Percentiles rank a stretch among this genome's conserved stretches.
These are phyloP conservation scores for Usnea hakonensis DNA, from an alignment of 495 filamentous ascomycete genomes.

Conservation along the genomic window DNA sequence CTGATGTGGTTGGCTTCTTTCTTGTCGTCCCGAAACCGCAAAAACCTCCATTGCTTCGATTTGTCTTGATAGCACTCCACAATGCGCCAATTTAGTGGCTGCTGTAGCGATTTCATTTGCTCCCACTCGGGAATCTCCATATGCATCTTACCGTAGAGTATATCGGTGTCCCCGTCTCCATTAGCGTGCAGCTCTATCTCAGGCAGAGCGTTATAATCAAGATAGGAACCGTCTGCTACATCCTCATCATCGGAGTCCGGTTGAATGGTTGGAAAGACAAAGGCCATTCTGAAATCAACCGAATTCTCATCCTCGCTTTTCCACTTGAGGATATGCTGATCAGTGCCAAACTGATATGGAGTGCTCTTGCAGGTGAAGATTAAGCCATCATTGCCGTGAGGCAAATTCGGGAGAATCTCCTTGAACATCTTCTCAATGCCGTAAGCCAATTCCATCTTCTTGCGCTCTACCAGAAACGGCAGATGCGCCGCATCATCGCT, in stretches of 20 bases:
- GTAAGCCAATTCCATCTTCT: conserved; percentile 81
- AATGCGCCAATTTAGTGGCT: conserved; percentile 72
- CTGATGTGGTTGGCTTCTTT: conserved; percentile 78
- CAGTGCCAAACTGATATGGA: conserved; percentile 82
- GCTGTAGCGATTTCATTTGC: conserved; percentile 55
- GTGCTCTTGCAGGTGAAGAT: conserved; percentile 90
- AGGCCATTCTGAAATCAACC: conserved; percentile 74
- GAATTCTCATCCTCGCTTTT: conserved; percentile 90
- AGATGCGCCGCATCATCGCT: conserved; percentile 62
- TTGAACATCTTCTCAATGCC: conserved; percentile 85
- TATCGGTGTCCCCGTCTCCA: conserved; percentile 51
- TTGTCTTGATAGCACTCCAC: conserved; percentile 81
- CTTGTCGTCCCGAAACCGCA: conserved; percentile 87
- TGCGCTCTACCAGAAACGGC: conserved; percentile 74
- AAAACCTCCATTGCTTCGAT: conserved; percentile 68
- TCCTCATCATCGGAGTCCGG: conserved; percentile 62
- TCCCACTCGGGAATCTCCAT: conserved; percentile 79
- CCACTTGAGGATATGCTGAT: conserved; percentile 93
- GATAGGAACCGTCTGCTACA: conserved; percentile 35
- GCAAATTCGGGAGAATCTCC: conserved; percentile 69
- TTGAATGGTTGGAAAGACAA: conserved; percentile 66
- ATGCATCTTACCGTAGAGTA: conserved; percentile 54
- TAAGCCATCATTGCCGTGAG: conserved; percentile 89
- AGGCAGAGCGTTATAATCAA: conserved; percentile 49
- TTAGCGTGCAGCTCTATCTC: conserved; percentile 51